phyloP scores from a whole-genome alignment of 225 moss, liverwort and hornwort species.

The Asterella californica region DNA sequence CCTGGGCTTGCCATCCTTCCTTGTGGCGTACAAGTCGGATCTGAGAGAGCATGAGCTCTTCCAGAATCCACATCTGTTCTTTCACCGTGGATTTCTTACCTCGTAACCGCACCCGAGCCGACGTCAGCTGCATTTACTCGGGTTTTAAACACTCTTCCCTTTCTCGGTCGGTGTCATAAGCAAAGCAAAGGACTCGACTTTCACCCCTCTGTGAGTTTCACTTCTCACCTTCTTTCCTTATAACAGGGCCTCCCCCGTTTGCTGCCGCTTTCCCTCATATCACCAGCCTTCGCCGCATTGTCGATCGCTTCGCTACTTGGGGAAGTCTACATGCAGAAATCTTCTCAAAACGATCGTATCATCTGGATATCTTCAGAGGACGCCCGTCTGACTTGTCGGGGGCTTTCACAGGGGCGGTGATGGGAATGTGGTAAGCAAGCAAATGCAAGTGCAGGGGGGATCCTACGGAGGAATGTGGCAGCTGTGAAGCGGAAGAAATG shows the following conservation, averaged over 20 bases:
- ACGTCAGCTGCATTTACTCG: conserved; percentile 6
- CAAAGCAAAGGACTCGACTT: neutral
- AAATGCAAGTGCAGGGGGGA: neutral
- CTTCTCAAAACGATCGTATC: neutral
- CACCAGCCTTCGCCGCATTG: neutral
- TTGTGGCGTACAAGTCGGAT: conserved; percentile 17
- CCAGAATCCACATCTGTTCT: neutral
- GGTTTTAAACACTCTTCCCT: conserved; percentile 10
- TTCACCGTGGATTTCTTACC: conserved; percentile 11
- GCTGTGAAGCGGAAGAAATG: conserved; percentile 1
- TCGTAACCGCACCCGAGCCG: neutral
- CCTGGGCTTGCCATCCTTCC: neutral
- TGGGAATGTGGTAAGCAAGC: neutral
- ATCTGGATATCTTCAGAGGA: neutral
- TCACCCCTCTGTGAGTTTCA: neutral
- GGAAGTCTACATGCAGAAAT: neutral
- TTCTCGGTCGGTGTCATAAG: neutral
- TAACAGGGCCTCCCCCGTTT: neutral
- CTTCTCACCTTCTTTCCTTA: neutral
- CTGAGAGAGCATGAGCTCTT: conserved; percentile 20
- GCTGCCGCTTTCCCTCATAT: neutral
- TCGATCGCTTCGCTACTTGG: neutral
- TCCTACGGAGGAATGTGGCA: neutral
- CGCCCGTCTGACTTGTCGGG: neutral
- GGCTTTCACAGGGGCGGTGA: neutral